phyloP scores from a whole-genome alignment of 768 basidiomycete genomes.

The Heimioporus sp. region DNA sequence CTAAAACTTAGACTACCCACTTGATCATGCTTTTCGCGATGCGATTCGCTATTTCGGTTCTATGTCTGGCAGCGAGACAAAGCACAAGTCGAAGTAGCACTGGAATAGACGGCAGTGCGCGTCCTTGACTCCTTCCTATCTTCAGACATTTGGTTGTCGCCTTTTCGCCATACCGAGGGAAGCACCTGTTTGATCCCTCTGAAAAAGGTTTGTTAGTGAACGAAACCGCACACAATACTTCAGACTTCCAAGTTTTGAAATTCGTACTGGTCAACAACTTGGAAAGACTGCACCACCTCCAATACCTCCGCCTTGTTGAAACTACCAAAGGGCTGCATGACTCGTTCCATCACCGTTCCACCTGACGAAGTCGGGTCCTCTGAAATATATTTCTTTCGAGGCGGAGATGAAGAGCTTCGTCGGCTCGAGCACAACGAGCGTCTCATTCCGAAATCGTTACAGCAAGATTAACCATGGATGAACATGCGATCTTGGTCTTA shows the following conservation, averaged over 20 bases:
- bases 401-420: slow-evolving; percentile 72
- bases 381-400: slow-evolving; percentile 82
- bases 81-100: slow-evolving; percentile 84
- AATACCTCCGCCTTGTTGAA: slow-evolving; percentile 82
- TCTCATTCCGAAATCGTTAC: slow-evolving; percentile 67
- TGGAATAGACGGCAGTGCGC: slow-evolving; percentile 85
- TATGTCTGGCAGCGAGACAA: slow-evolving; percentile 74
- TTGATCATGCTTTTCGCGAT: slow-evolving; percentile 97
- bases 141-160: slow-evolving; percentile 78
- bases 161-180: slow-evolving; percentile 96
- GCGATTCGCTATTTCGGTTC: slow-evolving; percentile 83
- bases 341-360: slow-evolving; percentile 64
- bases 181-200: slow-evolving; percentile 92
- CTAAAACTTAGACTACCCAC: slow-evolving; percentile 41
- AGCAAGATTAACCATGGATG: slow-evolving; percentile 70
- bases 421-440: slow-evolving; percentile 63
- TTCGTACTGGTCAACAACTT: slow-evolving; percentile 75
- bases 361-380: slow-evolving; percentile 86
- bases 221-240: not conserved
- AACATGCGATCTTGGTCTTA: slow-evolving; percentile 51
- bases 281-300: slow-evolving; percentile 89
- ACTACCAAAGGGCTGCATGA: slow-evolving; percentile 79
- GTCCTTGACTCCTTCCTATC: slow-evolving; percentile 82
- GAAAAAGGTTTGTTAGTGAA: slow-evolving; percentile 6
- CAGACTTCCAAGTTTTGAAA: slow-evolving; percentile 72